Evolutionary conservation across 2,329 filamentous ascomycete species (phyloP).

Genomic region (Paecilomyces niveus): DNA sequence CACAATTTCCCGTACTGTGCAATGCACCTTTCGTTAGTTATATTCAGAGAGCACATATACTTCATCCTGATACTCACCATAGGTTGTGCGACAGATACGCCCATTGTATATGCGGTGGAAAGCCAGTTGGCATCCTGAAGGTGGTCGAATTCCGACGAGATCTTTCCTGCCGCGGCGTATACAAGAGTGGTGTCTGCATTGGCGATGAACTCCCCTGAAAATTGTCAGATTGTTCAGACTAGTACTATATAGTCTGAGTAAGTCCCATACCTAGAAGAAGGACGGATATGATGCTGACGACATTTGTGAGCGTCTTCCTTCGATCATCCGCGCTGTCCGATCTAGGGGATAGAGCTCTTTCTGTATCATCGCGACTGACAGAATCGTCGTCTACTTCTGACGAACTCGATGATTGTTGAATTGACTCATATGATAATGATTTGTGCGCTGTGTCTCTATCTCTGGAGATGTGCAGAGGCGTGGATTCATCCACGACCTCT

Average conservation of each 20-base stretch:
- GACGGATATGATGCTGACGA: constrained; percentile 20
- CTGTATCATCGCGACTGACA: background rate
- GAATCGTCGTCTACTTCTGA: background rate
- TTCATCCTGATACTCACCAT: constrained; percentile 34
- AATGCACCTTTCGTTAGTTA: constrained; percentile 5
- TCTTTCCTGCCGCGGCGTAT: constrained; percentile 57
- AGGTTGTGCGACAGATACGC: constrained; percentile 46
- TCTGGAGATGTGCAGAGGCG: background rate
- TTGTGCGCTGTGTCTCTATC: background rate
- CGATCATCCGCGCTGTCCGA: background rate
- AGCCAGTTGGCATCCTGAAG: constrained; percentile 54
- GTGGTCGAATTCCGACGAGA: constrained; percentile 55
- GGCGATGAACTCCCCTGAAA: constrained; percentile 55
- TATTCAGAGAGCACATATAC: background rate
- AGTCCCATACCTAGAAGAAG: constrained; percentile 19
- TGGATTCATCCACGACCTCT: background rate
- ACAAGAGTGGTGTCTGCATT: constrained; percentile 60
- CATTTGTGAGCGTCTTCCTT: constrained; percentile 8
- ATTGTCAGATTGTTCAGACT: background rate
- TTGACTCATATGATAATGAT: background rate
- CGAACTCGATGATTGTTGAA: background rate
- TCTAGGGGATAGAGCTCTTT: background rate
- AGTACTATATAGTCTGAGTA: background rate
- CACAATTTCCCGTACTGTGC: constrained; percentile 48
- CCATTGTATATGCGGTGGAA: constrained; percentile 47